Conservation (phyloP, 768 basidiomycete species). For the Cystofilobasidium bisporidii region DNA sequence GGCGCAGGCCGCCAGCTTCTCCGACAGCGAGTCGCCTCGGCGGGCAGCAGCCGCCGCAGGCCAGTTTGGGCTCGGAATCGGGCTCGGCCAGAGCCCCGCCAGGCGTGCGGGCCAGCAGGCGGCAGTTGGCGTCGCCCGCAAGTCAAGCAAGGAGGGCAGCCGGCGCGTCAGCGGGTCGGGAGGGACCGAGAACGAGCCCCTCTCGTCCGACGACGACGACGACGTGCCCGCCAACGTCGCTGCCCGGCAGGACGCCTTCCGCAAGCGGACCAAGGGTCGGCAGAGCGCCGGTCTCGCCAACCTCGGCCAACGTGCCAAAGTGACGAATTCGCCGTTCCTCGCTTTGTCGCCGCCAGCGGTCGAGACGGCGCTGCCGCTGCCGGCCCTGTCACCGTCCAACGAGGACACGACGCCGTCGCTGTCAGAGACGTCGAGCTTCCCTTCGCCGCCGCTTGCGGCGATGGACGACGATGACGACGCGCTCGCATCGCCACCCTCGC, state of each 20-base stretch:
- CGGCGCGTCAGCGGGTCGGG: conserved; percentile 13
- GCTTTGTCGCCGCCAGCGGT: background rate
- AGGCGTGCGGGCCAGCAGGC: too few species aligned
- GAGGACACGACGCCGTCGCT: conserved; percentile 1
- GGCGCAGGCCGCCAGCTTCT: background rate
- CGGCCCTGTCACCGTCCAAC: background rate
- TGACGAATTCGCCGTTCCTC: conserved; percentile 28
- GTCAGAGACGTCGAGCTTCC: background rate
- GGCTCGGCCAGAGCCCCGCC: background rate
- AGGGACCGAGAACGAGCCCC: background rate
- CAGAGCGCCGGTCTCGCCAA: conserved; percentile 24
- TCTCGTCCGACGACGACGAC: conserved; percentile 20
- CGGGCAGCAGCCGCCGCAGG: background rate
- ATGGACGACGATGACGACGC: background rate
- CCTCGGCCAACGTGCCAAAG: conserved; percentile 14
- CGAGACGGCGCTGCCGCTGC: background rate
- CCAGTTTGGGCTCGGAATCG: background rate
- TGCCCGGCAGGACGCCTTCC: conserved; percentile 6
- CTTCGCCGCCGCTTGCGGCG: background rate
- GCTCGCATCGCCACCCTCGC: background rate
- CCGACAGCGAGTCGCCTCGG: background rate
- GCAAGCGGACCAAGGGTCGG: conserved; percentile 18
- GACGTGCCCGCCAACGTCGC: background rate
- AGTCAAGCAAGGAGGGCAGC: conserved; percentile 5
- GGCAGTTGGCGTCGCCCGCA: background rate